Evolutionary conservation across 192 early-diverging fungal species (phyloP).

Genomic region (Coemansia sp.): DNA sequence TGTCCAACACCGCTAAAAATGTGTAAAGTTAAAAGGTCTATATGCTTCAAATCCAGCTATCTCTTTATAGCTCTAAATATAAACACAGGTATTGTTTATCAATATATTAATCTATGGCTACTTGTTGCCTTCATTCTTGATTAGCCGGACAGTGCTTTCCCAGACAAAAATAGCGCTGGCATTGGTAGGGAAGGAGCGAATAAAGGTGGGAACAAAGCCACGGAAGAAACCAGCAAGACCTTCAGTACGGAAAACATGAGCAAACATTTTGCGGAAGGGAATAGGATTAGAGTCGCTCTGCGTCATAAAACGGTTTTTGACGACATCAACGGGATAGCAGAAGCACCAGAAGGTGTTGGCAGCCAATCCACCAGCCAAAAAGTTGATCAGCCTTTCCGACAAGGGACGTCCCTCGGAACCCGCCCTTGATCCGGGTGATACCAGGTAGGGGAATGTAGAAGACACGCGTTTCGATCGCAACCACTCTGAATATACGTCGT

Average conservation of each 20-base stretch:
- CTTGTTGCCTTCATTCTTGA: conserved; percentile 22
- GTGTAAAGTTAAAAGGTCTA: no score
- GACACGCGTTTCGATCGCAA: conserved; percentile 47
- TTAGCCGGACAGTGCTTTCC: conserved; percentile 64
- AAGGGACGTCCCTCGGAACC: conserved; percentile 14
- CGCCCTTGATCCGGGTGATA: conserved; percentile 5
- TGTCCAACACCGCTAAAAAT: no score
- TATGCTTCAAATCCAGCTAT: no score
- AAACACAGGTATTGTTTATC: background rate
- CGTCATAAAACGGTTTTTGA: conserved; percentile 94
- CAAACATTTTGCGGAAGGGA: conserved; percentile 38
- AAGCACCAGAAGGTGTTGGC: conserved; percentile 90
- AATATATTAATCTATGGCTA: no score
- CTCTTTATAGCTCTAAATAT: no score
- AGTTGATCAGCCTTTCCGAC: conserved; percentile 63
- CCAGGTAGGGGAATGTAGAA: conserved; percentile 18
- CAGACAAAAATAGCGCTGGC: conserved; percentile 89
- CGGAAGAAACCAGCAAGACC: conserved; percentile 84
- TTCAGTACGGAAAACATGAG: conserved; percentile 52
- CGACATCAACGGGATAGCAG: conserved; percentile 76
- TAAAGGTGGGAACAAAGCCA: conserved; percentile 84
- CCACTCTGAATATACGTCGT: conserved; percentile 52
- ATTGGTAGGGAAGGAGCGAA: conserved; percentile 93
- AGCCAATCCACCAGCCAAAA: conserved; percentile 76
- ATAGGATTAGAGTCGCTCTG: conserved; percentile 71